These are phyloP conservation scores for Boletus barrowsii DNA, from an alignment of 768 basidiomycete species.

Conservation along the genomic window DNA sequence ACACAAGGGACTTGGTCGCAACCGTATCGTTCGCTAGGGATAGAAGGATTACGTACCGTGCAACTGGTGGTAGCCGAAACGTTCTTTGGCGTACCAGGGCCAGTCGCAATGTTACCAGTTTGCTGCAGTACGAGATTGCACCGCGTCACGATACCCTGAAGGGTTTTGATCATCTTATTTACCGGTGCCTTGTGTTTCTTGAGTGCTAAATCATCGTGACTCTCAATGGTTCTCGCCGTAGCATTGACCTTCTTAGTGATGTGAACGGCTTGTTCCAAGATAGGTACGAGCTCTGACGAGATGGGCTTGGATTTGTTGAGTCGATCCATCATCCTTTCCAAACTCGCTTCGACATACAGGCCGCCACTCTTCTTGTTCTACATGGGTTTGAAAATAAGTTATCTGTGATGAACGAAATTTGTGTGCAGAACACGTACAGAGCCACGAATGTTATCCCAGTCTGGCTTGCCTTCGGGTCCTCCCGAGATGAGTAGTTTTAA, in stretches of 20 bases:
- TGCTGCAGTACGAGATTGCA: constrained; percentile 20
- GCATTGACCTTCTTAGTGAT: constrained; percentile 3
- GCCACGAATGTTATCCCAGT: constrained; percentile 15
- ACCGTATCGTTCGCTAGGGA: background rate
- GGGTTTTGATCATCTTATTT: constrained; percentile 12
- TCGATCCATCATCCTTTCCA: constrained; percentile 10
- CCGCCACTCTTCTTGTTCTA: constrained; percentile 14
- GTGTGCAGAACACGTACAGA: constrained; percentile 1
- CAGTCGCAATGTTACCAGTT: constrained; percentile 10
- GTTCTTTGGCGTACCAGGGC: constrained; percentile 15
- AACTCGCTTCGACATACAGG: constrained; percentile 13
- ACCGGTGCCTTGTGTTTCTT: constrained; percentile 5
- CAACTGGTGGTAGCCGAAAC: constrained; percentile 1
- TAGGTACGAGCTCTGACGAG: constrained; percentile 12
- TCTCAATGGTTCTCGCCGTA: constrained; percentile 3
- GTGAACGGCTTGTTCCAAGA: background rate
- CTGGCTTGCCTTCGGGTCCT: constrained; percentile 10
- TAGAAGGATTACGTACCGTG: background rate
- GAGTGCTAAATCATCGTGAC: constrained; percentile 1
- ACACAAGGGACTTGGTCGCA: background rate
- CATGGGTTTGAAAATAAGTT: background rate
- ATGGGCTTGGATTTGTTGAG: constrained; percentile 15
- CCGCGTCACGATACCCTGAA: constrained; percentile 15
- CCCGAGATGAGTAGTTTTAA: constrained; percentile 12
- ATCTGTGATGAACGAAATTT: background rate